A percentile compares a stretch with the other conserved stretches of the same genome.
phyloP scores from a whole-genome alignment of 768 basidiomycete species.

The Trichaptum fuscoviolaceum region DNA sequence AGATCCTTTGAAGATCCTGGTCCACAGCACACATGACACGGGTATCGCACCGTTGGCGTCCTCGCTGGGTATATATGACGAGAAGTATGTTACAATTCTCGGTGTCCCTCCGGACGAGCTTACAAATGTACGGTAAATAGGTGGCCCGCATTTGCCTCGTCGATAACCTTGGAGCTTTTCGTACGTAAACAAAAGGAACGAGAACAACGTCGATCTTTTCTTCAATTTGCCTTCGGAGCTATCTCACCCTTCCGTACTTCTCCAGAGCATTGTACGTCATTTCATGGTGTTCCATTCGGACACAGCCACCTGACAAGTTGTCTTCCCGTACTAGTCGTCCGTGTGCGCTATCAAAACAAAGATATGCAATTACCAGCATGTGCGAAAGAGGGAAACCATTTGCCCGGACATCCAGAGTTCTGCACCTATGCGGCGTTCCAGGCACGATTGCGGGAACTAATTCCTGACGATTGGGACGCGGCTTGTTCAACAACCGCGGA shows the following conservation, averaged over 20 bases:
- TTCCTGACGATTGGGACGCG: constrained; percentile 57
- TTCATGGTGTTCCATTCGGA: no score
- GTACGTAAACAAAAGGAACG: constrained; percentile 25
- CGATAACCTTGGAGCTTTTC: constrained; percentile 73
- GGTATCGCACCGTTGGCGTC: constrained; percentile 56
- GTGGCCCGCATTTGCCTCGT: constrained; percentile 74
- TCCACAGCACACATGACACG: constrained; percentile 72
- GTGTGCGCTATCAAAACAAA: constrained; percentile 75
- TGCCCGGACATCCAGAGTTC: constrained; percentile 66
- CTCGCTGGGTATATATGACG: constrained; percentile 70
- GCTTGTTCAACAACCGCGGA: constrained; percentile 45
- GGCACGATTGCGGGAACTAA: constrained; percentile 56
- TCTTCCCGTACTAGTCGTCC: constrained; percentile 26
- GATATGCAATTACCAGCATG: constrained; percentile 60
- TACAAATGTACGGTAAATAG: constrained; percentile 24
- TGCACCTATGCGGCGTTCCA: constrained; percentile 64
- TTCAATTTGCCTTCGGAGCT: constrained; percentile 36
- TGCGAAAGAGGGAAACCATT: constrained; percentile 58
- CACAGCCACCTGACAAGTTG: no score
- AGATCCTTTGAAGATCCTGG: constrained; percentile 56
- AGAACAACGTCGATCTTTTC: constrained; percentile 13
- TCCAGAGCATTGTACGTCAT: not conserved
- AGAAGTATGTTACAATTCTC: constrained; percentile 40
- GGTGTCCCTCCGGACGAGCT: not conserved
- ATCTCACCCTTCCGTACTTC: not conserved